Evolutionary conservation across 352 stramenopile species (phyloP), one percentile per base, ranked within the genome.

Genomic region (Pythium phragmitis): DNA sequence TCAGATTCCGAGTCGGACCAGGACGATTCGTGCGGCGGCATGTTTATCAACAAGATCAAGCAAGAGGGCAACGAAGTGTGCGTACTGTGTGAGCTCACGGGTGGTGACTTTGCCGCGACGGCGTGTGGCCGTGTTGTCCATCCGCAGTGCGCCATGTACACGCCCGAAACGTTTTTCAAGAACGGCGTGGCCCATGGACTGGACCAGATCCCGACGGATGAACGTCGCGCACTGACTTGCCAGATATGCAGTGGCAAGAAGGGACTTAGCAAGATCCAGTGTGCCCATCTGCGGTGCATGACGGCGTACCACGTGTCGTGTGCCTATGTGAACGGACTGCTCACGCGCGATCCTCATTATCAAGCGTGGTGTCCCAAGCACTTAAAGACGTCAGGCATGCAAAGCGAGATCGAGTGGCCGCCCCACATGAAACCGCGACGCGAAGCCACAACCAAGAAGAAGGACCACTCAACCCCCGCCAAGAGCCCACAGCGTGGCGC

Each of bases 211-310:
- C 71, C 83, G 21, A 60, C 67, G 7, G 57, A 68, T 6, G 76
- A 85, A 45, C 82, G 85, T 5, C 68, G 69, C 2, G 64, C 62
- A 14, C 65, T 94, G 7, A 74, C 73, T 30, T 94, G 85, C 48
- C 64, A 74, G 17, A 84, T 91, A 21, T 94, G 85, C 61, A 67
- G 76, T 30, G 75, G 74, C 8, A 74, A 77, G 30, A 80, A 83
- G 30, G 85, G 85, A 0, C 47, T 89, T n/a, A 92, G 85, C 68
- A 94, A 94, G 67, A 82, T 94, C 57, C 85, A 94, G 67, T 94
- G 85, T 57, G 70, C 74, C 7, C 73, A 76, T 63, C 78, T 82
- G 62, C 87, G 85, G 17, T 94, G 85, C 66, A 61, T 76, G 19
- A 69, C 73, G 13, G 76, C 85, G 19, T 91, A 79, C 53, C 85